Base-by-base conservation (phyloP, 495 filamentous ascomycete genomes). In the Aspergillus baeticus region DNA sequence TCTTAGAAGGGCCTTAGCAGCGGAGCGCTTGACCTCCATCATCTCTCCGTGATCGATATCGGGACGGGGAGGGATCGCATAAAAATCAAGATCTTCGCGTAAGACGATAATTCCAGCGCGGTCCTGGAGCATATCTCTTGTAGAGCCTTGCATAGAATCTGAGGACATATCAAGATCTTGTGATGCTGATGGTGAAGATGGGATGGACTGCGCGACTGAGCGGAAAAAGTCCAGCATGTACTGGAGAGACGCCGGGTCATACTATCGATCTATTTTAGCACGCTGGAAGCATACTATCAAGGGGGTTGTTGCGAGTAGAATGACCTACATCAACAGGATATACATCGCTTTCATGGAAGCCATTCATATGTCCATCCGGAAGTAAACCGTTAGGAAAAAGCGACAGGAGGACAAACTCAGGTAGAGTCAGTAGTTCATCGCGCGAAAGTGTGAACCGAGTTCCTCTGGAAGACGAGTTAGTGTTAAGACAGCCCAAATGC, bases 141-240 rank as follows among this genome's bases (percentile, higher is more conserved):
- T 81, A 29, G 86, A 86, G n/a, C 83, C 84, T 39, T 81, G 78
- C 76, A 86, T 82, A 13, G 82, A 80, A 55, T 89, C 87, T 47
- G 90, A 80, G 3, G 86, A 80, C 39, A 88, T 78, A 33, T 89
- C 87, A 20, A 77, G 67, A 23, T 87, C 86, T 2, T 81, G 79
- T 10, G 75, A 81, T 8, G 83, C 81, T 10, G 88, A 87, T 31
- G 79, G 79, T 10, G 80, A 75, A 38, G 87, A 82, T 22, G 92
- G 92, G 49, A 99, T 97, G 26, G 89, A 93, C 66, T 96, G 91
- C 29, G 94, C 93, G 49, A 99, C 92, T 47, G 84, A 85, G 38
- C 94, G 90, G 79, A 99, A 99, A 76, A 99, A 99, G 60, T 98
- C 94, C 45, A 99, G 83, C 95, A 99, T 99, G 77, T 98, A 99